Percentiles rank a stretch among this genome's conserved stretches.
These are phyloP conservation scores for thale cress (Arabidopsis thaliana) DNA, from an alignment of 345 rosid genomes.

Conservation along the genomic window DNA sequence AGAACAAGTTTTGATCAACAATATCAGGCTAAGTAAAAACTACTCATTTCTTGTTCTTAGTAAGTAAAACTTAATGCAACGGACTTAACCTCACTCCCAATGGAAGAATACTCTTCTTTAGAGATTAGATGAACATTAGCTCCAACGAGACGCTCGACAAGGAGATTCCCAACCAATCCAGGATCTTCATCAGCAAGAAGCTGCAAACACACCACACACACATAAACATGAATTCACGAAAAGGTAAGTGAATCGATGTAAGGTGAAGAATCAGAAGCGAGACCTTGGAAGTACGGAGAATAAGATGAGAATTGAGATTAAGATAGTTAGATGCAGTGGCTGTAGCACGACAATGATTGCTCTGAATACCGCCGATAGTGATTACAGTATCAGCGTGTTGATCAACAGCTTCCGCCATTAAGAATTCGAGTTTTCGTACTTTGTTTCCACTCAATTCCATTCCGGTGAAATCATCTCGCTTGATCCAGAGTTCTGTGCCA, in stretches of 20 bases:
- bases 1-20: slow-evolving; percentile 6
- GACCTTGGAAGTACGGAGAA: slow-evolving; percentile 86
- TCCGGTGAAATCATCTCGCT: slow-evolving; percentile 90
- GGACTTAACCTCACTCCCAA: slow-evolving; percentile 80
- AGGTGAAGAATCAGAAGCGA: background rate
- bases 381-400: slow-evolving; percentile 84
- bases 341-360: slow-evolving; percentile 95
- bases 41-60: background rate
- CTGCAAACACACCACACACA: slow-evolving; percentile 48
- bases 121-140: slow-evolving; percentile 86
- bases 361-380: slow-evolving; percentile 91
- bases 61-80: slow-evolving; percentile 24
- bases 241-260: background rate
- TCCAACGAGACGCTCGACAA: slow-evolving; percentile 88
- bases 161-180: slow-evolving; percentile 84
- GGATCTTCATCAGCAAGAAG: slow-evolving; percentile 85
- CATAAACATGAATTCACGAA: background rate
- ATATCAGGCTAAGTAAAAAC: background rate
- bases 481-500: slow-evolving; percentile 78
- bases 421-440: slow-evolving; percentile 83
- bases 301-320: slow-evolving; percentile 70
- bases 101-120: slow-evolving; percentile 81
- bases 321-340: slow-evolving; percentile 89
- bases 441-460: slow-evolving; percentile 96
- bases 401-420: slow-evolving; percentile 84